A percentile compares a stretch with the other conserved stretches of the same genome.
Evolutionary conservation across 257 asterid species (phyloP).

Genomic region (Gentiana dahurica): DNA sequence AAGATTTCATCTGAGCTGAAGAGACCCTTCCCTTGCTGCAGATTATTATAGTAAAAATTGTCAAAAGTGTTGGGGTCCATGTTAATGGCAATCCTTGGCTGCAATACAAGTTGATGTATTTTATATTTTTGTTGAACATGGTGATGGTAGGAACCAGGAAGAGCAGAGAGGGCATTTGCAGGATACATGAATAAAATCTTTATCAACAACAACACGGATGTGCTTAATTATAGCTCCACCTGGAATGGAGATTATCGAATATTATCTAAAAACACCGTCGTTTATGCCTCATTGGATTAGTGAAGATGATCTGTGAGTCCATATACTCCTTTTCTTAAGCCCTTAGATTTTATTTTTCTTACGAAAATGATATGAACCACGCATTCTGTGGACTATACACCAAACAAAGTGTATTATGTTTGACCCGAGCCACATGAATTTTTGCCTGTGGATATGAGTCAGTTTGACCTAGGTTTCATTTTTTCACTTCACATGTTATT

Average conservation of each 20-base stretch:
- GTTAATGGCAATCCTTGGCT: constrained; percentile 52
- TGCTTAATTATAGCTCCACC: constrained; percentile 13
- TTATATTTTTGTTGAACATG: too few relatives aligned
- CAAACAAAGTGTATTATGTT: too few relatives aligned
- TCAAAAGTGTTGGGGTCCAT: constrained; percentile 65
- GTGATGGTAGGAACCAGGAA: constrained; percentile 30
- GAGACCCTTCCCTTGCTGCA: constrained; percentile 57
- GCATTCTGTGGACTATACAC: too few relatives aligned
- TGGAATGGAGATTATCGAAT: constrained; percentile 36
- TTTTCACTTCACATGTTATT: too few relatives aligned
- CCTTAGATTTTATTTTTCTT: too few relatives aligned
- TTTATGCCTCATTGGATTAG: constrained; percentile 33
- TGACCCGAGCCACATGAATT: too few relatives aligned
- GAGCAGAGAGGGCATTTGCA: constrained; percentile 42
- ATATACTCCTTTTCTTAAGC: too few relatives aligned
- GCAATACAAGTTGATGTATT: too few relatives aligned
- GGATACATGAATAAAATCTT: constrained; percentile 37
- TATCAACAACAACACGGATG: constrained; percentile 23
- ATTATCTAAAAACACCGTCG: constrained; percentile 28
- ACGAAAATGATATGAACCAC: too few relatives aligned
- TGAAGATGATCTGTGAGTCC: constrained; percentile 36
- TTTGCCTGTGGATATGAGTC: too few relatives aligned
- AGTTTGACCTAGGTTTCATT: too few relatives aligned
- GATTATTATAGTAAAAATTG: constrained; percentile 52
- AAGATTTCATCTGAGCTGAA: constrained; percentile 57